Base-by-base conservation (phyloP, 2,329 filamentous ascomycete genomes). In the Penicillium nordicum region DNA sequence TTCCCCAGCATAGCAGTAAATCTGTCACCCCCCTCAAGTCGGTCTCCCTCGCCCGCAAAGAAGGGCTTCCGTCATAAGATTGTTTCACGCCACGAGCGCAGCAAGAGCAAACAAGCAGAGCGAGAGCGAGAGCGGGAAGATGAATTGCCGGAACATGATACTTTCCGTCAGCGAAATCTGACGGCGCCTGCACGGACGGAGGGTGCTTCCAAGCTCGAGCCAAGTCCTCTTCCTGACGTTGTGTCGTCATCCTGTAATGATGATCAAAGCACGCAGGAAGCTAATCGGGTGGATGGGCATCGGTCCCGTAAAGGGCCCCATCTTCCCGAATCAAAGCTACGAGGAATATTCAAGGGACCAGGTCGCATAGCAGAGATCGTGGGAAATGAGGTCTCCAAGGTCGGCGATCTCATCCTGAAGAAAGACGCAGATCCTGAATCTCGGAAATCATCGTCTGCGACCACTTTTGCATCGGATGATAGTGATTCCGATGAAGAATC, bases 351-450 rank as follows among this genome's bases (percentile, higher is more conserved):
- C 74, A 93, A 91, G 74, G 87, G 86, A 0, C 67, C 67, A 3
- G 84, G 85, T 48, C 82, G 88, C 53, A 85, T 93, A 60, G 89
- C 90, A 58, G 88, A 84, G 30, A 81, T 90, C 30, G 83, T 95
- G 3, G 82, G 83, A n/a, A 80, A 79, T 58, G 85, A 88, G 64
- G 80, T 86, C 8, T 81, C 83, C 0, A 84, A 82, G 64, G 80
- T 87, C 34, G 82, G 84, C 16, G 84, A 85, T 48, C 78, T 83
- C 42, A 81, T 87, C 23, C 78, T 85, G 71, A 82, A 80, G 62
- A 83, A 81, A 64, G 85, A 88, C 32, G 67, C 73, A 23, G 71
- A 67, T 32, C 71, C 74, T 12, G 74, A 77, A 61, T 77, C 75
- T 55, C 70, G 69, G 42, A 71, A 70, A 61, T 76, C 68, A 46